A percentile compares a stretch with the other conserved stretches of the same genome.
These are phyloP conservation scores for Heimioporus sp. DNA, from an alignment of 768 basidiomycete genomes.

Conservation along the genomic window DNA sequence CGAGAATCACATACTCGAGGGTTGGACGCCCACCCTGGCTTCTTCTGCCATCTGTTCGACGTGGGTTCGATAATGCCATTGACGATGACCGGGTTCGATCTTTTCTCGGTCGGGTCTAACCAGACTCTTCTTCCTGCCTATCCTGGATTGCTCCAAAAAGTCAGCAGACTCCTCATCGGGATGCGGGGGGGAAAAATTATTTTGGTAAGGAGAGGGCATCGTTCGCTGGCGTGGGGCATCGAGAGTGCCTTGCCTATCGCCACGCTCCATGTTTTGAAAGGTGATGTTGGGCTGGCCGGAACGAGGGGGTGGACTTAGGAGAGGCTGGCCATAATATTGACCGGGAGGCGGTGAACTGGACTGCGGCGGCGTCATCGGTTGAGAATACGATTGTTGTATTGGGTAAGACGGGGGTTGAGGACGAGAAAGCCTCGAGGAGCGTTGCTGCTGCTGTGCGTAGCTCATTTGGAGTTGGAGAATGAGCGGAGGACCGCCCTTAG, in stretches of 20 bases:
- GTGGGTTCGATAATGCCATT: slow-evolving; percentile 92
- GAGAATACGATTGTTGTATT: slow-evolving; percentile 21
- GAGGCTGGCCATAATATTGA: slow-evolving; percentile 2
- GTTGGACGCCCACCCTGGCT: slow-evolving; percentile 67
- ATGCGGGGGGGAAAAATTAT: slow-evolving; percentile 41
- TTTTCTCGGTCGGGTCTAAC: slow-evolving; percentile 93
- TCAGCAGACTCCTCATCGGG: slow-evolving; percentile 33
- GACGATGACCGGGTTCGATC: slow-evolving; percentile 90
- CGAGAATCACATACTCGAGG: slow-evolving; percentile 67
- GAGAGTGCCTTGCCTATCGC: slow-evolving; percentile 59
- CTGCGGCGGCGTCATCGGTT: slow-evolving; percentile 19
- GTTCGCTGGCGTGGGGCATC: slow-evolving; percentile 53
- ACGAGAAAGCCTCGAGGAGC: slow-evolving; percentile 25
- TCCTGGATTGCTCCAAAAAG: slow-evolving; percentile 46
- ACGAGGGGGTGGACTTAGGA: slow-evolving; percentile 18
- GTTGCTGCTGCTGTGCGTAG: slow-evolving; percentile 45
- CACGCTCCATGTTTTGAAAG: slow-evolving; percentile 67
- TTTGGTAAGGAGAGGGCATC: slow-evolving; percentile 45
- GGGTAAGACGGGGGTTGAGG: slow-evolving; percentile 41
- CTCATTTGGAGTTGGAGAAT: slow-evolving; percentile 14
- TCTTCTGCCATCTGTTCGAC: slow-evolving; percentile 76
- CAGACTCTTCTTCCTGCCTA: slow-evolving; percentile 86
- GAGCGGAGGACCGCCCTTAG: background rate
- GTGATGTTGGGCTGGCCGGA: slow-evolving; percentile 48
- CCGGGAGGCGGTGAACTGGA: slow-evolving; percentile 15